A percentile compares a stretch with the other conserved stretches of the same genome.
phyloP scores from a whole-genome alignment of 495 filamentous ascomycete genomes.

The Trichoderma reesei region DNA sequence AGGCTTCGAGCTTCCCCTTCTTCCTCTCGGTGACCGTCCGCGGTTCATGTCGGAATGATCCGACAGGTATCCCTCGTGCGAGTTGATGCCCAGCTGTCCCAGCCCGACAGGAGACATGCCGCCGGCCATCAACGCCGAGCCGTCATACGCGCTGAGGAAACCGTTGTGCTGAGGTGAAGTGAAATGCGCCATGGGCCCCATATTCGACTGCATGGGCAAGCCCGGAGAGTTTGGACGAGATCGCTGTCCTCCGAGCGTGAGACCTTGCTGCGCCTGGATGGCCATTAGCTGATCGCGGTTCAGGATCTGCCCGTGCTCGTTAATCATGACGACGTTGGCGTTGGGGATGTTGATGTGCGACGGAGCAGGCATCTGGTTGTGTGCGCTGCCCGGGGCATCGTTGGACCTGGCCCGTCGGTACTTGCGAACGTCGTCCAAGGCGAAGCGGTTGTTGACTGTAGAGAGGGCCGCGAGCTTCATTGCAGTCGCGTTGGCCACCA shows the following conservation, averaged over 20 bases:
- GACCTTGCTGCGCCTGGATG: slow-evolving; percentile 72
- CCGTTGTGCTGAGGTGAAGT: slow-evolving; percentile 92
- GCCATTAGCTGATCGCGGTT: slow-evolving; percentile 78
- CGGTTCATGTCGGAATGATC: slow-evolving; percentile 86
- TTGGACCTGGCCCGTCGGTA: slow-evolving; percentile 86
- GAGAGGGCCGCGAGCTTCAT: slow-evolving; percentile 98
- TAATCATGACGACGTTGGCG: slow-evolving; percentile 74
- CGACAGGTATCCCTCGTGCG: slow-evolving; percentile 80
- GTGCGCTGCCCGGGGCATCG: slow-evolving; percentile 52
- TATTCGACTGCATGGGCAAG: slow-evolving; percentile 65
- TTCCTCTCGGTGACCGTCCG: slow-evolving; percentile 84
- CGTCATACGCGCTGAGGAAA: slow-evolving; percentile 83
- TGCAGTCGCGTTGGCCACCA: slow-evolving; percentile 96
- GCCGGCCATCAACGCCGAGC: slow-evolving; percentile 64
- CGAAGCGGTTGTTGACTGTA: slow-evolving; percentile 96
- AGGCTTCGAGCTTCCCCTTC: slow-evolving; percentile 90
- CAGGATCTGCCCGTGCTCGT: slow-evolving; percentile 81
- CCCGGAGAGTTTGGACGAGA: slow-evolving; percentile 92
- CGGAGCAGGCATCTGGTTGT: slow-evolving; percentile 35
- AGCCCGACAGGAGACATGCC: slow-evolving; percentile 62
- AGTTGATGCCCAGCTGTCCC: slow-evolving; percentile 59
- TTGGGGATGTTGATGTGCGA: slow-evolving; percentile 43
- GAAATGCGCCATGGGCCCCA: slow-evolving; percentile 56
- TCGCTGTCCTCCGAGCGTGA: slow-evolving; percentile 66
- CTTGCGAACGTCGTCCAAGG: slow-evolving; percentile 89